Conservation (phyloP, 345 rosid genomes). For the Salix koriyanagi region DNA sequence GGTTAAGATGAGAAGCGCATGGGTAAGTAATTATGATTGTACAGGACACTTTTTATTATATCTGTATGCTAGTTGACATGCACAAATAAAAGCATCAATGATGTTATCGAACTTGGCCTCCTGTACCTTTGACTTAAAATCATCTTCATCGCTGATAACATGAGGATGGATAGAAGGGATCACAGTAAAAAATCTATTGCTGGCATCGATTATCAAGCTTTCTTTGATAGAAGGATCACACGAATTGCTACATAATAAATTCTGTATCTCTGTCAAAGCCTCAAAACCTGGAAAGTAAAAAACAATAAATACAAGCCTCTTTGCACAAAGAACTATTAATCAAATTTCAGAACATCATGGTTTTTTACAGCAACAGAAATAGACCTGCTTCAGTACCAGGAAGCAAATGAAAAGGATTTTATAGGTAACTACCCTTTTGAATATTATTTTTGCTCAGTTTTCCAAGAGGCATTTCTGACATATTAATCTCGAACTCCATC, state of each 20-base stretch:
- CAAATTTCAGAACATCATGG: not conserved
- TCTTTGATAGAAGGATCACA: constrained; percentile 56
- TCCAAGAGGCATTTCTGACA: constrained; percentile 99
- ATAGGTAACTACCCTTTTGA: constrained; percentile 53
- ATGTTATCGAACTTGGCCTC: not conserved
- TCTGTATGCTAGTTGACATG: not conserved
- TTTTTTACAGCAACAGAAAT: not conserved
- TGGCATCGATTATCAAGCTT: constrained; percentile 80
- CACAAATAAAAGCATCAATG: not conserved
- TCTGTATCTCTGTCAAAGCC: constrained; percentile 85
- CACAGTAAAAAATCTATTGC: constrained; percentile 90
- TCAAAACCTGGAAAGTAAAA: constrained; percentile 62
- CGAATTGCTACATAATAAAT: constrained; percentile 44
- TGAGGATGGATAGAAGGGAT: constrained; percentile 92
- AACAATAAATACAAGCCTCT: not conserved
- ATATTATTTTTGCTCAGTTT: constrained; percentile 87
- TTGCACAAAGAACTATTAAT: constrained; percentile 5
- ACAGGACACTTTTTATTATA: not conserved
- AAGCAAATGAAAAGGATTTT: constrained; percentile 5
- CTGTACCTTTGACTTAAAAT: constrained; percentile 80
- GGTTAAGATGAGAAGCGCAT: not conserved
- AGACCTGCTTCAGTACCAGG: not conserved
- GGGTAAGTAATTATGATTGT: not conserved
- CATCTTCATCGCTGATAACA: constrained; percentile 76
- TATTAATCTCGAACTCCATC: constrained; percentile 96